These are phyloP conservation scores for Diaporthe sp. DNA, from an alignment of 2,329 filamentous ascomycete species.

Conservation along the genomic window DNA sequence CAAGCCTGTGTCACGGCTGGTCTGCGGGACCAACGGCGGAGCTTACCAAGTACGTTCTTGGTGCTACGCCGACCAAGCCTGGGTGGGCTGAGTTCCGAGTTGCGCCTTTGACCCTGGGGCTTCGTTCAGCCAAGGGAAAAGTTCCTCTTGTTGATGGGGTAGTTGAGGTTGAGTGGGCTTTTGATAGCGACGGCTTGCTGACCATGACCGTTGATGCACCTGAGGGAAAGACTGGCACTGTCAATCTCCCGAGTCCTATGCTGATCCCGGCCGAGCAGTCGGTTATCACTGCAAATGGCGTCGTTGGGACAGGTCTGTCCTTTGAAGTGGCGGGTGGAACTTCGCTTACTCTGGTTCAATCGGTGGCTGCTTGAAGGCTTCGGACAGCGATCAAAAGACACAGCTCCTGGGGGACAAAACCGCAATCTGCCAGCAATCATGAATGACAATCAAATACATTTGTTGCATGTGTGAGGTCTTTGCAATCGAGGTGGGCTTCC, in stretches of 20 bases:
- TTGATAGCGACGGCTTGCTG: not conserved
- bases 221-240: not conserved
- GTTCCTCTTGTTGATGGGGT: not conserved
- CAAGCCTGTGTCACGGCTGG: not conserved
- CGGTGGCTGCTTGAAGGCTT: not conserved
- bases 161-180: not conserved
- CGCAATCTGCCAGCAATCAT: too few species aligned
- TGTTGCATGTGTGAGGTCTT: too few species aligned
- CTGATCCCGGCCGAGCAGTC: not conserved
- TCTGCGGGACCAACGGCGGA: conserved; percentile 1
- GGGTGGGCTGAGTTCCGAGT: not conserved
- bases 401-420: fast-evolving
- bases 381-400: fast-evolving
- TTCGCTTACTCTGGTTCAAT: not conserved
- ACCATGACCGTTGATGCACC: not conserved
- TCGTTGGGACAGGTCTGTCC: fast-evolving
- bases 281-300: not conserved
- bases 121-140: not conserved
- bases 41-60: not conserved
- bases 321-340: not conserved
- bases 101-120: not conserved
- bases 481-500: too few species aligned
- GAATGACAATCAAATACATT: too few species aligned
- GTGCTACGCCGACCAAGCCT: not conserved
- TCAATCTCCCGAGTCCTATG: not conserved